Percentiles rank a stretch among this genome's conserved stretches.
Evolutionary conservation across 129 eudicot species (phyloP).

Genomic region (Helichrysum umbraculigerum): DNA sequence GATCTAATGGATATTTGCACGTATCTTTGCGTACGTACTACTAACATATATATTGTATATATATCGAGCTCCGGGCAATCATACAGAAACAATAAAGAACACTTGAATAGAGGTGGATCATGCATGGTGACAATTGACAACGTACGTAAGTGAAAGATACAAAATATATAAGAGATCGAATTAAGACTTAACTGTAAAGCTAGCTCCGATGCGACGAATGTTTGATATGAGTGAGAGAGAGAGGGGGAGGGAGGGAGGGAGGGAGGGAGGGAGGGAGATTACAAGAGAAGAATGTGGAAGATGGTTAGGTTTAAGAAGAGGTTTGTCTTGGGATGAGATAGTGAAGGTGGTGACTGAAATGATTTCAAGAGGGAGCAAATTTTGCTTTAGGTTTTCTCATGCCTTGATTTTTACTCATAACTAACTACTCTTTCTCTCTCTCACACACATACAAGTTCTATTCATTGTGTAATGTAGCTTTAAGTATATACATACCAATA

Average conservation of each 20-base stretch:
- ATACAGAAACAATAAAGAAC: background rate
- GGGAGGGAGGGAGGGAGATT: constrained; percentile 16
- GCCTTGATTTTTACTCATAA: constrained; percentile 70
- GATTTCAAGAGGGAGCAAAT: constrained; percentile 57
- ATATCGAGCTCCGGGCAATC: background rate
- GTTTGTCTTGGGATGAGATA: constrained; percentile 56
- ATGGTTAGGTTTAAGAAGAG: constrained; percentile 42
- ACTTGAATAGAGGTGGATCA: background rate
- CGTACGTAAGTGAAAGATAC: background rate
- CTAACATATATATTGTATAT: too few species aligned
- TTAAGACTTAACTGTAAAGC: background rate
- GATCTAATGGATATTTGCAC: too few species aligned
- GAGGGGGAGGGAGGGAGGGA: background rate
- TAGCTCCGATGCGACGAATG: background rate
- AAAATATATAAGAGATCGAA: background rate
- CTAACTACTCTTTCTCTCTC: constrained; percentile 2
- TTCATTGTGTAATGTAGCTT: constrained; percentile 10
- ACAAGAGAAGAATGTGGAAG: constrained; percentile 28
- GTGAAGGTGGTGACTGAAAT: constrained; percentile 55
- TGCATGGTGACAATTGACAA: background rate
- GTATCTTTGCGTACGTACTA: too few species aligned
- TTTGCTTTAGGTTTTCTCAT: constrained; percentile 68
- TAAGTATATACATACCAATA: background rate
- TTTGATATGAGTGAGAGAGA: background rate
- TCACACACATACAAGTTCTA: constrained; percentile 26